Percentiles rank a stretch among this genome's conserved stretches.
Evolutionary conservation across 805 yeast species (phyloP).

Genomic region (Candida patagonica): DNA sequence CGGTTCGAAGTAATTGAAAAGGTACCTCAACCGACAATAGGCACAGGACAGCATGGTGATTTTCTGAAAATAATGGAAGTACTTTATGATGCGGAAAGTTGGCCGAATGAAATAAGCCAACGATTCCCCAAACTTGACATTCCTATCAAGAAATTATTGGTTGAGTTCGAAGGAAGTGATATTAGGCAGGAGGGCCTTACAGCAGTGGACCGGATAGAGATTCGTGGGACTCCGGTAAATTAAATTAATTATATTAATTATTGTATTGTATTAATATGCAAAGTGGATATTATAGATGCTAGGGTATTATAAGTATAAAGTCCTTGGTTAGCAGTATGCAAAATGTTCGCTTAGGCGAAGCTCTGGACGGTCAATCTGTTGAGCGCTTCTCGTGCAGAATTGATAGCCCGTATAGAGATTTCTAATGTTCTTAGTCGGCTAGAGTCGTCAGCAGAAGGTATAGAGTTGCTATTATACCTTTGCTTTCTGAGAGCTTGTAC

Average conservation of each 20-base stretch:
- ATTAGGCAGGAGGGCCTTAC: background rate
- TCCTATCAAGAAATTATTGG: background rate
- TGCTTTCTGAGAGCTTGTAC: background rate
- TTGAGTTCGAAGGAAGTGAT: background rate
- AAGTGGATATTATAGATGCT: too few relatives aligned
- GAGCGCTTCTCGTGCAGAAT: constrained; percentile 15
- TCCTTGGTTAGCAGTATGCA: background rate
- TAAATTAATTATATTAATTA: too few relatives aligned
- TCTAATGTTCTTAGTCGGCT: constrained; percentile 15
- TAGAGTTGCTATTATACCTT: background rate
- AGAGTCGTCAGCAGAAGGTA: constrained; percentile 1
- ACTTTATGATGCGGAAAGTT: constrained; percentile 15
- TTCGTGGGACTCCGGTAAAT: background rate
- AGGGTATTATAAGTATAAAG: too few relatives aligned
- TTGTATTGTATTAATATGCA: too few relatives aligned
- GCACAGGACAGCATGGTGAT: constrained; percentile 6
- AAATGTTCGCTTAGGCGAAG: constrained; percentile 8
- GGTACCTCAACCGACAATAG: background rate
- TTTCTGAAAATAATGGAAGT: constrained; percentile 18
- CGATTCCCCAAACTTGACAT: background rate
- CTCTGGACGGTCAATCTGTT: constrained; percentile 13
- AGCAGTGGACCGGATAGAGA: background rate
- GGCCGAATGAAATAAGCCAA: background rate
- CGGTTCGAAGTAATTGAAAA: background rate
- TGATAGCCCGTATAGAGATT: constrained; percentile 16